Evolutionary conservation across 225 moss, liverwort and hornwort species (phyloP).

Genomic region (Pseudisothecium myosuroides): DNA sequence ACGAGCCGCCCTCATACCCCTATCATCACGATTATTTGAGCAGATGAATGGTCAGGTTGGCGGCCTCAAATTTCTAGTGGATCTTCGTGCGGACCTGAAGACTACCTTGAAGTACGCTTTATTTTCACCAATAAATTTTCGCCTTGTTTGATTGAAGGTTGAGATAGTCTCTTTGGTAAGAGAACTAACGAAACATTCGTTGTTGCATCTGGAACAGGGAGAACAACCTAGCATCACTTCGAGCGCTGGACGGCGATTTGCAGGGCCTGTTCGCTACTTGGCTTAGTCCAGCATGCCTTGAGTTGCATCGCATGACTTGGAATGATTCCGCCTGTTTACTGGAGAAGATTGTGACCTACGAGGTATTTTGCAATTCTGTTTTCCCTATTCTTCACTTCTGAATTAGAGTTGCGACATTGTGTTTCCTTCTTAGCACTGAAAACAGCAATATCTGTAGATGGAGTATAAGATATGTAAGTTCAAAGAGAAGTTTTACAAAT

Average conservation of each 20-base stretch:
- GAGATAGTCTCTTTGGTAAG: background rate
- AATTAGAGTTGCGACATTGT: background rate
- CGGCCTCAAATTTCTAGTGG: constrained; percentile 91
- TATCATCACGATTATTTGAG: constrained; percentile 83
- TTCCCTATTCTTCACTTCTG: background rate
- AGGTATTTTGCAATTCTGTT: constrained; percentile 31
- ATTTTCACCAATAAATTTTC: background rate
- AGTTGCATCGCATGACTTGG: constrained; percentile 86
- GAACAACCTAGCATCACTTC: constrained; percentile 66
- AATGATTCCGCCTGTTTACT: constrained; percentile 73
- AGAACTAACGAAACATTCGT: background rate
- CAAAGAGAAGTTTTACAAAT: background rate
- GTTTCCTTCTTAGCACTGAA: background rate
- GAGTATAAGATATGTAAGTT: background rate
- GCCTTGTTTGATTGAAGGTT: background rate
- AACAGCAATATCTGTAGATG: background rate
- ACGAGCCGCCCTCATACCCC: constrained; percentile 71
- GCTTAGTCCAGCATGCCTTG: constrained; percentile 95
- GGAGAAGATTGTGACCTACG: constrained; percentile 89
- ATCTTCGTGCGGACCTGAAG: constrained; percentile 84
- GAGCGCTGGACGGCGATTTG: constrained; percentile 80
- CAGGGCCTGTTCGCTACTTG: constrained; percentile 82
- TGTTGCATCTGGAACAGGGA: constrained; percentile 31
- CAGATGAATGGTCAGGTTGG: constrained; percentile 94
- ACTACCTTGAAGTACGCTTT: constrained; percentile 47